Evolutionary conservation across 345 rosid genomes (phyloP).

Genomic region (Eucalyptus regnans): DNA sequence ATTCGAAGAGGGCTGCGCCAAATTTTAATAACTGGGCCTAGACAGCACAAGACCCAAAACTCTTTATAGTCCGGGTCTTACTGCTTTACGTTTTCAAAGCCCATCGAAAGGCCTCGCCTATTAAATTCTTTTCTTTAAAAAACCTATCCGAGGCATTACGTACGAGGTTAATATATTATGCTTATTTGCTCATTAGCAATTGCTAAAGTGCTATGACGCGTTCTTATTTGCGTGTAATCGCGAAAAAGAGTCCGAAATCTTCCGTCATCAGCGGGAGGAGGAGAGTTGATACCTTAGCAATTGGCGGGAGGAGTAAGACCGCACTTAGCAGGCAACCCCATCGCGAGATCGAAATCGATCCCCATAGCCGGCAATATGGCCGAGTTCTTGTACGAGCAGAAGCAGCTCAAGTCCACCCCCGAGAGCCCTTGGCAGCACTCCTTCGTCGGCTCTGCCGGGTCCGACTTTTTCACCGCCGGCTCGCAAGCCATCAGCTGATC

Average conservation of each 20-base stretch:
- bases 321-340: constrained; percentile 43
- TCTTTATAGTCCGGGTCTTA: neutral
- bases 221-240: neutral
- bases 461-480: constrained; percentile 44
- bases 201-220: neutral
- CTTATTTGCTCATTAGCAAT: neutral
- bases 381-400: constrained; percentile 52
- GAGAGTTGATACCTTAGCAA: neutral
- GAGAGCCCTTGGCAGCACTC: constrained; percentile 42
- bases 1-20: neutral
- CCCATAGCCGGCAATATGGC: constrained; percentile 39
- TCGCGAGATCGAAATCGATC: constrained; percentile 57
- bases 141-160: neutral
- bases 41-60: neutral
- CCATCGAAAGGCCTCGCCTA: neutral
- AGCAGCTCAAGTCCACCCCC: constrained; percentile 42
- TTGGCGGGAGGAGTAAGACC: constrained; percentile 11
- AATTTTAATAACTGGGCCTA: neutral
- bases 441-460: constrained; percentile 32
- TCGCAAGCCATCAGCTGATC: constrained; percentile 41
- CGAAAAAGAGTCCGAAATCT: neutral
- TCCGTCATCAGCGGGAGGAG: neutral
- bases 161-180: neutral
- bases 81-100: neutral
- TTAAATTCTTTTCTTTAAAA: neutral